Percentiles rank a stretch among this genome's conserved stretches.
Conservation (phyloP, 1,284 basidiomycete genomes). For the Trichosporon ovoides region DNA sequence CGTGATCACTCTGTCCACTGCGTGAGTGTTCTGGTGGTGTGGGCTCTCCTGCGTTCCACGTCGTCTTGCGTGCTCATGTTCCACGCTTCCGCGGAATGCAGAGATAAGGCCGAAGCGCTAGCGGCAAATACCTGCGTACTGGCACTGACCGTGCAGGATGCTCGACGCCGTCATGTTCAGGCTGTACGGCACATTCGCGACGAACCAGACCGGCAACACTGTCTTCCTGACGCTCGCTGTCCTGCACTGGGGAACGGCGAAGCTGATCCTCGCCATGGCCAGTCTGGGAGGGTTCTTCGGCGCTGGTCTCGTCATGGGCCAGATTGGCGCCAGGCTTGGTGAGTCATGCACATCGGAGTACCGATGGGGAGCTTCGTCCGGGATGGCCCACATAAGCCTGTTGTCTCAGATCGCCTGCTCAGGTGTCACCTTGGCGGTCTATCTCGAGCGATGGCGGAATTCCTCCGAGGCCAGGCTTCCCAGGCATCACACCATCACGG, state of each 20-base stretch:
- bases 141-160: slow-evolving; percentile 6
- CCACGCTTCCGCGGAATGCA: not conserved
- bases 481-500: not conserved
- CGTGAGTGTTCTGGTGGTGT: not conserved
- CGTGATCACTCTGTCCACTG: slow-evolving; percentile 6
- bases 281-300: slow-evolving; percentile 20
- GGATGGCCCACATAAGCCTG: too few species aligned
- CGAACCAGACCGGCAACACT: slow-evolving; percentile 23
- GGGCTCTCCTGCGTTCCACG: not conserved
- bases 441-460: too few species aligned
- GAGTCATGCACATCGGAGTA: slow-evolving; percentile 2
- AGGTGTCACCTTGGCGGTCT: too few species aligned
- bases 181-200: slow-evolving; percentile 16
- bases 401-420: too few species aligned
- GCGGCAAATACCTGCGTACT: not conserved
- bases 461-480: not conserved
- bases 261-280: slow-evolving; percentile 14
- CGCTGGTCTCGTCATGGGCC: slow-evolving; percentile 26
- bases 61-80: not conserved
- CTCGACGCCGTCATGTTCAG: slow-evolving; percentile 20
- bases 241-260: slow-evolving; percentile 12
- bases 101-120: not conserved
- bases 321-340: slow-evolving; percentile 25
- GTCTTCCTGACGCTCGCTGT: slow-evolving; percentile 18
- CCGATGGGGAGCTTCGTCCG: not conserved